Conservation (phyloP, 139 green algal genomes). For the Chlamydomonas applanata region DNA sequence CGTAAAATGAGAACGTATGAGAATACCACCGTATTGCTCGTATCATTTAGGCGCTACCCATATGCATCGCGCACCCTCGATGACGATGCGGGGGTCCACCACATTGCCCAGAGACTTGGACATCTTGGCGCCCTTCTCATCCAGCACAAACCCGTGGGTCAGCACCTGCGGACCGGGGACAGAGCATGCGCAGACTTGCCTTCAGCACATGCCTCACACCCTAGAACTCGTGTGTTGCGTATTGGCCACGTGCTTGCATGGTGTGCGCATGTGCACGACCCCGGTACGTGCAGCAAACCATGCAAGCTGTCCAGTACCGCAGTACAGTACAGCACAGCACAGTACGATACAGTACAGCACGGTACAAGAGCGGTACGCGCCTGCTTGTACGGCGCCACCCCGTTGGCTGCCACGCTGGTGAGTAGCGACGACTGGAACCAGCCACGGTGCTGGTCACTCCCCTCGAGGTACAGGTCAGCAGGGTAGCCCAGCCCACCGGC, state of each 20-base stretch:
- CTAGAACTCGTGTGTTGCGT: no score
- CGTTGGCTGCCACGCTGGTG: slow-evolving; percentile 86
- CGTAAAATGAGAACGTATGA: no score
- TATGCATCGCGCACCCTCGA: slow-evolving; percentile 78
- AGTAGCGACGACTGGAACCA: slow-evolving; percentile 98
- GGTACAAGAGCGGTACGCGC: no score
- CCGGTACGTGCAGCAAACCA: no score
- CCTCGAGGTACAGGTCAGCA: slow-evolving; percentile 97
- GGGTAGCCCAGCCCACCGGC: slow-evolving; percentile 66
- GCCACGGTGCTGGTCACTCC: slow-evolving; percentile 94
- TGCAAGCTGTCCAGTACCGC: no score
- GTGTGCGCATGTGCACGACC: no score
- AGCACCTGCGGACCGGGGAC: slow-evolving; percentile 59
- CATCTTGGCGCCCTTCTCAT: slow-evolving; percentile 94
- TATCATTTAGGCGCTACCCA: no score
- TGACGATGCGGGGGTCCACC: slow-evolving; percentile 88
- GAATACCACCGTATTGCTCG: no score
- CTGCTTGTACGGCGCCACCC: slow-evolving; percentile 81
- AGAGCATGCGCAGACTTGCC: no score
- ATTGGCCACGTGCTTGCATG: no score
- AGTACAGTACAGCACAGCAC: no score
- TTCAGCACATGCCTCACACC: no score
- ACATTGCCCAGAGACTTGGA: slow-evolving; percentile 91
- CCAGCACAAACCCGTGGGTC: slow-evolving; percentile 94
- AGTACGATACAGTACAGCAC: background rate